These are phyloP conservation scores for Talaromyces sp. DNA, from an alignment of 2,329 filamentous ascomycete genomes.

Conservation along the genomic window DNA sequence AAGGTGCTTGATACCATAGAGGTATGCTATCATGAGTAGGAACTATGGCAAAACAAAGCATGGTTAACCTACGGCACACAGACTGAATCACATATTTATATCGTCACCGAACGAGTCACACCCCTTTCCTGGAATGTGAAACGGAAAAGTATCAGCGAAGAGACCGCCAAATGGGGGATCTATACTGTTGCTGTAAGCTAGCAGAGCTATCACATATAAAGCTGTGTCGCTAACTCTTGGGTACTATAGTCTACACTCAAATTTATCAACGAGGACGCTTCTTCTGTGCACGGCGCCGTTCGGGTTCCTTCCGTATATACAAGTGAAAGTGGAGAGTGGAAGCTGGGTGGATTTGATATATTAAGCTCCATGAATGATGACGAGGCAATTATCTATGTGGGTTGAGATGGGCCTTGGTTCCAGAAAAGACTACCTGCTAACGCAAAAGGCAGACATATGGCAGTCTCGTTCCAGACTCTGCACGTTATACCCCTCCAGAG, in stretches of 20 bases:
- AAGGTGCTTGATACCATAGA: constrained; percentile 93
- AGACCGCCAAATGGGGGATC: constrained; percentile 95
- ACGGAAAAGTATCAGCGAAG: constrained; percentile 78
- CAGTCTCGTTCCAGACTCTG: constrained; percentile 78
- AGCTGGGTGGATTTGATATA: constrained; percentile 87
- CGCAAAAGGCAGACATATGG: constrained; percentile 65
- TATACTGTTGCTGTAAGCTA: constrained; percentile 70
- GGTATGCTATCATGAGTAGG: constrained; percentile 45
- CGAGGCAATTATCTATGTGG: constrained; percentile 82
- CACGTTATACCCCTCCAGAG: constrained; percentile 81
- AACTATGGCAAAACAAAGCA: neutral
- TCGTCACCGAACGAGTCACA: constrained; percentile 85
- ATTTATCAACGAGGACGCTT: constrained; percentile 91
- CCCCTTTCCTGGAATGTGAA: constrained; percentile 88
- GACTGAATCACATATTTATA: constrained; percentile 94
- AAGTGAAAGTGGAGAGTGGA: constrained; percentile 97
- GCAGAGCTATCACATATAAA: neutral
- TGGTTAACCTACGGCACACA: constrained; percentile 31
- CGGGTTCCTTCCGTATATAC: constrained; percentile 85
- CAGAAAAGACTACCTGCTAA: constrained; percentile 2
- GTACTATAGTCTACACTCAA: constrained; percentile 73
- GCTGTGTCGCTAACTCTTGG: neutral
- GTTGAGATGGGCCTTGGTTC: constrained; percentile 16
- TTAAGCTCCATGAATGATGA: constrained; percentile 95
- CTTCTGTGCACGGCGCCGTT: constrained; percentile 84